Evolutionary conservation across 2,329 filamentous ascomycete species (phyloP).

Genomic region (Fusarium citri): DNA sequence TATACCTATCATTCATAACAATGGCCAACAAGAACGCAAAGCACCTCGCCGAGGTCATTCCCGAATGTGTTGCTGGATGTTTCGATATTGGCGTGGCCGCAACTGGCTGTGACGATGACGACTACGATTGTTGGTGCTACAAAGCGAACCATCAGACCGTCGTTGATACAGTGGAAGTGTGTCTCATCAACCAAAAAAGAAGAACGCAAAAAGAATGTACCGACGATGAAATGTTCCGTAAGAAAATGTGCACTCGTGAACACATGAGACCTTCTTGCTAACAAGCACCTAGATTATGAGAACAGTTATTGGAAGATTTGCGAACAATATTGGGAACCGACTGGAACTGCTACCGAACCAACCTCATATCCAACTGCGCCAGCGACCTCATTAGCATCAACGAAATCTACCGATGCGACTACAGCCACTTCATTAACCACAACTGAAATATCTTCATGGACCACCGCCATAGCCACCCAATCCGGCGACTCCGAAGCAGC

Average conservation of each 20-base stretch:
- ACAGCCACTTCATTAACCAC: conserved; percentile 3
- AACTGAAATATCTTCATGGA: background rate
- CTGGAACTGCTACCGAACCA: conserved; percentile 42
- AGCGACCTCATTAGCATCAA: background rate
- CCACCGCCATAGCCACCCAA: background rate
- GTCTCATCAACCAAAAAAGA: conserved; percentile 35
- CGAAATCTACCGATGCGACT: background rate
- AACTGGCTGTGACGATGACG: conserved; percentile 37
- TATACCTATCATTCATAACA: background rate
- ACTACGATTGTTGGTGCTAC: conserved; percentile 46
- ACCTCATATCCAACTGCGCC: conserved; percentile 19
- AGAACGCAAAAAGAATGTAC: conserved; percentile 31
- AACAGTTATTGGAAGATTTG: conserved; percentile 47
- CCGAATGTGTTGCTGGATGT: conserved; percentile 36
- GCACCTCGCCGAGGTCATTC: conserved; percentile 34
- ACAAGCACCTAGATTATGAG: conserved; percentile 37
- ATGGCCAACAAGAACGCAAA: conserved; percentile 42
- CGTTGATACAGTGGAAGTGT: conserved; percentile 41
- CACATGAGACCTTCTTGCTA: background rate
- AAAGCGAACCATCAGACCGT: conserved; percentile 41
- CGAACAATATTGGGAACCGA: conserved; percentile 44
- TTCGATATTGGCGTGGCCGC: conserved; percentile 42
- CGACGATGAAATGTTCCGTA: conserved; percentile 41
- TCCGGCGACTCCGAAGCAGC: conserved; percentile 13
- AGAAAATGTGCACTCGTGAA: background rate